These are phyloP conservation scores for Moesziomyces parantarcticus DNA, from an alignment of 1,284 basidiomycete genomes.

Conservation along the genomic window DNA sequence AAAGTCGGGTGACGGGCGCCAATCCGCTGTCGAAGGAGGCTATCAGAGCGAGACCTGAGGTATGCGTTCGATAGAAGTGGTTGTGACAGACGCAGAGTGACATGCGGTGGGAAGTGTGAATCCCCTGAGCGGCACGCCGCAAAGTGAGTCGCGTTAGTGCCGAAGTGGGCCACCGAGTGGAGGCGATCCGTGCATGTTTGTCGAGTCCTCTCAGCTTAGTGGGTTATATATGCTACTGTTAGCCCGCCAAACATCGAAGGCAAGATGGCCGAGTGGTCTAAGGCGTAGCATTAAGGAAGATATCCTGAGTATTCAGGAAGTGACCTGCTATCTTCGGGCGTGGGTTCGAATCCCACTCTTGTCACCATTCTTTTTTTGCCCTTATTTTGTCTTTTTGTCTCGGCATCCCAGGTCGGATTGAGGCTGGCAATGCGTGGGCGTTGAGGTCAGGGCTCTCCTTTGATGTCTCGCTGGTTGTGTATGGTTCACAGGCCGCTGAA, in stretches of 20 bases:
- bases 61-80: neutral
- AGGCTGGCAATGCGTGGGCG: too few species aligned
- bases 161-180: constrained; percentile 3
- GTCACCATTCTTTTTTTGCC: constrained; percentile 46
- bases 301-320: constrained; percentile 19
- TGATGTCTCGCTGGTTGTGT: too few species aligned
- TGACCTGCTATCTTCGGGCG: constrained; percentile 61
- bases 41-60: too few species aligned
- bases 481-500: too few species aligned
- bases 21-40: too few species aligned
- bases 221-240: neutral
- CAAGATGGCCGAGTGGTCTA: constrained; percentile 58
- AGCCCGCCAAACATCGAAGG: neutral
- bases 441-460: too few species aligned
- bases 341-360: constrained; percentile 68
- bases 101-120: neutral
- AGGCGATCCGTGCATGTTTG: constrained; percentile 27
- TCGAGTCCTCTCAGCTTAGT: too few species aligned
- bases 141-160: neutral
- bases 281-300: constrained; percentile 56
- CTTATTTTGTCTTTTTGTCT: constrained; percentile 1
- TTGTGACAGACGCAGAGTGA: neutral
- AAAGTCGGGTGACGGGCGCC: too few species aligned
- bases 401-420: neutral
- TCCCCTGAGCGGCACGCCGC: too few species aligned